Evolutionary conservation across 345 rosid genomes (phyloP).

Genomic region (Tarenaya hassleriana): DNA sequence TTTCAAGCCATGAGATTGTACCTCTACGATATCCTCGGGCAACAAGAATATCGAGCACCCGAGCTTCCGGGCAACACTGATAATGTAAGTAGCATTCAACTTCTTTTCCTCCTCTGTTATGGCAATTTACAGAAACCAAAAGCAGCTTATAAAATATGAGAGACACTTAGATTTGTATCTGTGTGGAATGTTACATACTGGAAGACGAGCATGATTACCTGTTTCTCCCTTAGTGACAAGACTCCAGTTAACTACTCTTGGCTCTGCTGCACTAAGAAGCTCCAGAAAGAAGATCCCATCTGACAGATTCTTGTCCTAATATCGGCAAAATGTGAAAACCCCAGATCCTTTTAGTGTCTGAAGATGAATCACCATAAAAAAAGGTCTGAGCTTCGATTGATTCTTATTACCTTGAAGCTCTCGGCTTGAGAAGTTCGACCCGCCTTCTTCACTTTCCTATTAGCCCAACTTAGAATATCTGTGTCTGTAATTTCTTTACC

Average conservation of each 20-base stretch:
- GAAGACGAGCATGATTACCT: too few relatives aligned
- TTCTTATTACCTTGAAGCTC: slow-evolving; percentile 83
- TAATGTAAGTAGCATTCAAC: slow-evolving; percentile 87
- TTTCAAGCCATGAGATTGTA: slow-evolving; percentile 8
- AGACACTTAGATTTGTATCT: not conserved
- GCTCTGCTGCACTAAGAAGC: slow-evolving; percentile 82
- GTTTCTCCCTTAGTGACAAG: slow-evolving; percentile 79
- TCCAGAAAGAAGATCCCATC: slow-evolving; percentile 84
- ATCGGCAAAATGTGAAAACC: slow-evolving; percentile 15
- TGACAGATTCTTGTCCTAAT: slow-evolving; percentile 73
- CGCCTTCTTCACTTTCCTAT: slow-evolving; percentile 71
- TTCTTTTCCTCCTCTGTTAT: slow-evolving; percentile 86
- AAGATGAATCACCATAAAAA: slow-evolving; percentile 2
- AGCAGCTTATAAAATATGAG: slow-evolving; percentile 7
- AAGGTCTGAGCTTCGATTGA: slow-evolving; percentile 2
- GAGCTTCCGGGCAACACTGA: slow-evolving; percentile 95
- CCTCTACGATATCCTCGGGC: slow-evolving; percentile 98
- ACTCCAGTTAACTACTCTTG: slow-evolving; percentile 91
- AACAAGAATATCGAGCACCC: slow-evolving; percentile 97
- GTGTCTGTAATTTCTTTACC: slow-evolving; percentile 91
- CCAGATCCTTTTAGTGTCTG: slow-evolving; percentile 19
- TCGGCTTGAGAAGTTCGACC: slow-evolving; percentile 69
- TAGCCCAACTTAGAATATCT: slow-evolving; percentile 88
- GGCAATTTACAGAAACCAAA: slow-evolving; percentile 27
- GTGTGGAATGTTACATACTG: too few relatives aligned